phyloP scores from a whole-genome alignment of 352 stramenopile genomes.

The Thalassiosira hispida region DNA sequence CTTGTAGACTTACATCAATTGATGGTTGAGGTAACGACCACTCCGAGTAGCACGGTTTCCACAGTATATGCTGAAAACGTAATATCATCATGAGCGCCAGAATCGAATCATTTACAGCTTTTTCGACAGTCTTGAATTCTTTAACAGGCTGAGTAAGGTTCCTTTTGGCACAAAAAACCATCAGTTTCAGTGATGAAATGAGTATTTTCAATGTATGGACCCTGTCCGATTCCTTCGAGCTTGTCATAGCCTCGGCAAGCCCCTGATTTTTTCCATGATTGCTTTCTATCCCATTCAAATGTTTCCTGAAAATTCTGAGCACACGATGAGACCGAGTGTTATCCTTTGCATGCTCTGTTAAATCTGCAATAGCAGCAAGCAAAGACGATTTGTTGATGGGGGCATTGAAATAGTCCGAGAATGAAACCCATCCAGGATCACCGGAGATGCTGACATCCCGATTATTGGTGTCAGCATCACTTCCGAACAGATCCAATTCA shows the following conservation, averaged over 20 bases:
- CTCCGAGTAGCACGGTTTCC: slow-evolving; percentile 37
- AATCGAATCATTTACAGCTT: slow-evolving; percentile 26
- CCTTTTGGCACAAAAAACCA: slow-evolving; percentile 25
- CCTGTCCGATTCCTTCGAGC: slow-evolving; percentile 17
- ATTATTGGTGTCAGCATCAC: slow-evolving; percentile 10
- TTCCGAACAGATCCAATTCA: slow-evolving; percentile 39
- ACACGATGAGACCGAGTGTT: slow-evolving; percentile 21
- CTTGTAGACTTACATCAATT: slow-evolving; percentile 34
- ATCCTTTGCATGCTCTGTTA: slow-evolving; percentile 26
- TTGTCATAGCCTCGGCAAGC: slow-evolving; percentile 39
- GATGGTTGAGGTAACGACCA: slow-evolving; percentile 40
- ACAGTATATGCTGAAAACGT: slow-evolving; percentile 57
- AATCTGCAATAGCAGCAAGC: slow-evolving; percentile 38
- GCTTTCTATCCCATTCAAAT: slow-evolving; percentile 41
- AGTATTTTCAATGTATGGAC: slow-evolving; percentile 45
- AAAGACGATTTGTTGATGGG: slow-evolving; percentile 45
- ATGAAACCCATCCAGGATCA: slow-evolving; percentile 28
- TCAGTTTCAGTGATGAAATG: slow-evolving; percentile 33
- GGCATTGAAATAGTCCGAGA: slow-evolving; percentile 35
- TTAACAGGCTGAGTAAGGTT: slow-evolving; percentile 36
- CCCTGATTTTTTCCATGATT: slow-evolving; percentile 42
- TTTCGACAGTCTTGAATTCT: slow-evolving; percentile 22
- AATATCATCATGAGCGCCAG: slow-evolving; percentile 41
- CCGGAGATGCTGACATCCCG: background rate
- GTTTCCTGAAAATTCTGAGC: slow-evolving; percentile 34